A percentile compares a stretch with the other conserved stretches of the same genome.
phyloP scores from a whole-genome alignment of 352 stramenopile species.

The Blastocystis sp. region DNA sequence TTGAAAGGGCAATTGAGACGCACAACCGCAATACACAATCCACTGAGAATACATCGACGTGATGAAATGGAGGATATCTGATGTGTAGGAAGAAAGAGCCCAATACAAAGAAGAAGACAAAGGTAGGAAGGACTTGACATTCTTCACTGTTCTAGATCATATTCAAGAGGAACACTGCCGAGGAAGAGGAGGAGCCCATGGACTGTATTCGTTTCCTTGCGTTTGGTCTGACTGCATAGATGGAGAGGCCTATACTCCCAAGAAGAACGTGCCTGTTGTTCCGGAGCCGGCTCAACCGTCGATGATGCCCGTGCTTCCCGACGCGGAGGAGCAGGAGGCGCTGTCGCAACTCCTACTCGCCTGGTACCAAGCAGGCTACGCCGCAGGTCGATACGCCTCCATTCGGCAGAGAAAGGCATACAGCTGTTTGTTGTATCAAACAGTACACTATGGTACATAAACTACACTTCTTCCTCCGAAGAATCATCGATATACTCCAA shows the following conservation, averaged over 20 bases:
- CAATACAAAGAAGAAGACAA: conserved; percentile 23
- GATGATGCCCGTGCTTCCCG: conserved; percentile 1
- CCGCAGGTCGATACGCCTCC: conserved; percentile 37
- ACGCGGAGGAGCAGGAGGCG: conserved; percentile 46
- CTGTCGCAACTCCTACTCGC: conserved; percentile 61
- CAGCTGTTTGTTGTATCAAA: conserved; percentile 64
- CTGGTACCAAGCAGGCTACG: conserved; percentile 65
- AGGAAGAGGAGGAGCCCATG: conserved; percentile 5
- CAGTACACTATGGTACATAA: conserved; percentile 11
- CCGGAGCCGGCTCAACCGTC: background rate
- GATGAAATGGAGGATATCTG: background rate
- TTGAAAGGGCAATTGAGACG: conserved; percentile 33
- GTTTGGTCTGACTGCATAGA: background rate
- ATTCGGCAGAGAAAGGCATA: conserved; percentile 29
- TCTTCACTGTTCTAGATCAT: conserved; percentile 17
- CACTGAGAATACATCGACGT: background rate
- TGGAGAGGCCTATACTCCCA: background rate
- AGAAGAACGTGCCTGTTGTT: background rate
- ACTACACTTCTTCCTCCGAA: background rate
- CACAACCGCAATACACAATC: conserved; percentile 12
- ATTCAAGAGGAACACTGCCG: conserved; percentile 21
- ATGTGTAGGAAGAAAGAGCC: conserved; percentile 10
- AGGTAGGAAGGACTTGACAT: background rate
- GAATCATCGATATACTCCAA: conserved; percentile 58
- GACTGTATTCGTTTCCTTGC: background rate